Base-by-base conservation (phyloP, 1,284 basidiomycete genomes). In the Malassezia brasiliensis region DNA sequence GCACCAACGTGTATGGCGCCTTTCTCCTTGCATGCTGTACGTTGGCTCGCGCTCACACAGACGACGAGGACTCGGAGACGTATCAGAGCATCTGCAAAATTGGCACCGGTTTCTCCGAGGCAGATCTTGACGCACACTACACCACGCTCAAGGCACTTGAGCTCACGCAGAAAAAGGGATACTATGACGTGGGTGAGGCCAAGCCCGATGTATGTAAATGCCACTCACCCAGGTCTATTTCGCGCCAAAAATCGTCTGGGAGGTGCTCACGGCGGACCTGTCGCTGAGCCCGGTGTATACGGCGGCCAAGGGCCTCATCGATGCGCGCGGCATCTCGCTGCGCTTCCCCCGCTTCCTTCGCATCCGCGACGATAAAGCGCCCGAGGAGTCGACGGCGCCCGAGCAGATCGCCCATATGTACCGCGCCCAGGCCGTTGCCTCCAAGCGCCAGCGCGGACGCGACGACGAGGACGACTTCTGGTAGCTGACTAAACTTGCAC, bases 321-420 rank as follows among this genome's bases (percentile, higher is more conserved):
- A 72, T 15, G 52, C 58, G 47, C 61, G 69, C 4, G 72, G 93
- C 0, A 88, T 99, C 66, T 96, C 90, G 22, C 77, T 98, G 47
- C 85, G 94, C 10, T 99, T 99, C 77, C 93, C 94, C 34, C 83
- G 93, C 28, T 98, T 96, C 76, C 82, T 96, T 62, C 82, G 85
- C 11, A 79, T 93, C 39, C 82, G 94, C 59, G 93, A 96, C 63
- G 94, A 98, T 77, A 98, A 99, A 77, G 79, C 79, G 17, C 83
- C 85, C 9, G 90, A 96, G 57, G 87, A 94, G 75, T 88, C 89
- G 20, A 98, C 94, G 14, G 83, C 85, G 5, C 84, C 90, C 3
- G 90, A 96, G 69, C 89, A 93, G 87, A 86, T 98, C 63, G 87
- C 90, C 49, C 89, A 93, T 66, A 94, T 96, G 84, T 98, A 96